Evolutionary conservation across 164 flowering plant species (phyloP).

Genomic region (Paratinospora sagittata): DNA sequence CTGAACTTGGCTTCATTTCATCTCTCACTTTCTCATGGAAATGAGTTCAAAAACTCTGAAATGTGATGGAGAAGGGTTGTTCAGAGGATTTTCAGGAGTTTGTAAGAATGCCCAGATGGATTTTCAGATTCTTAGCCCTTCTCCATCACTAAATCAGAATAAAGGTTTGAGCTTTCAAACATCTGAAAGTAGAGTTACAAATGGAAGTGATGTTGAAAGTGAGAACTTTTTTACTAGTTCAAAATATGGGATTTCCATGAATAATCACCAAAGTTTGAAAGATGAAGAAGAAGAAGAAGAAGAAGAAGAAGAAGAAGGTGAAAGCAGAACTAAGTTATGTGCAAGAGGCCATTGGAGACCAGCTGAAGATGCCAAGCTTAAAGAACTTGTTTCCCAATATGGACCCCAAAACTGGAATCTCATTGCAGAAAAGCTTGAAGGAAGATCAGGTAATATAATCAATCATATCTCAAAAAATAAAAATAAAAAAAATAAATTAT

Average conservation of each 20-base stretch:
- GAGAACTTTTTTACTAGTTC: conserved; percentile 3
- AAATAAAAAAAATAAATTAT: not conserved
- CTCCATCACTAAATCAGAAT: not conserved
- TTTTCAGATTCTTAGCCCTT: conserved; percentile 2
- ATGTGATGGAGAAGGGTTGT: conserved; percentile 9
- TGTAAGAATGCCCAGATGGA: conserved; percentile 5
- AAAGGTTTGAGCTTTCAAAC: conserved; percentile 11
- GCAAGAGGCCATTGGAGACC: conserved; percentile 34
- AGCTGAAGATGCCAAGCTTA: conserved; percentile 24
- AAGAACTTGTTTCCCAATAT: conserved; percentile 23
- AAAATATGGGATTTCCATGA: conserved; percentile 5
- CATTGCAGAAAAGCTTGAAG: conserved; percentile 28
- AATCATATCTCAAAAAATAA: not conserved
- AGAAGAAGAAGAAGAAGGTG: conserved; percentile 4
- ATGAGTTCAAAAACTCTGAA: conserved; percentile 14
- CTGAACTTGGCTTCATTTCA: not conserved
- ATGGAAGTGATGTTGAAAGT: conserved; percentile 6
- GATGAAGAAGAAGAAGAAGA: conserved; percentile 6
- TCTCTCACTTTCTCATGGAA: not conserved
- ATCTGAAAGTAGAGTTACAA: conserved; percentile 6
- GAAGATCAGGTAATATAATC: conserved; percentile 24
- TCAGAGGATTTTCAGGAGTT: conserved; percentile 6
- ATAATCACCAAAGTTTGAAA: not conserved
- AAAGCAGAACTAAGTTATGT: conserved; percentile 13
- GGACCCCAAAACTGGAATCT: conserved; percentile 35